Base-by-base conservation (phyloP, 768 basidiomycete species). In the Tylopilus cervinicoccineus region DNA sequence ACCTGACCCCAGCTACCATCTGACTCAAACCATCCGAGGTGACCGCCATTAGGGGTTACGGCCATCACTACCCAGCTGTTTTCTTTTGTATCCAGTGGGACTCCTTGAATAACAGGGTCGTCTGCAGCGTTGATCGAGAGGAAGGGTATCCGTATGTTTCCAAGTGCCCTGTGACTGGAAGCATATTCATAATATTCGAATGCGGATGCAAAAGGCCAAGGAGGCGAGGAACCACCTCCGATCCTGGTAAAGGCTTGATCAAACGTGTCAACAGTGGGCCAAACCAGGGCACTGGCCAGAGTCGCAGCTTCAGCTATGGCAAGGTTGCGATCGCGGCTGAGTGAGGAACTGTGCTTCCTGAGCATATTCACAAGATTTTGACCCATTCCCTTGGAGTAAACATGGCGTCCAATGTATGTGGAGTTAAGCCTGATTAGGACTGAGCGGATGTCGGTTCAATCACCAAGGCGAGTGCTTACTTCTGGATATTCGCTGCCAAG, bases 301-400 rank as follows among this genome's bases (percentile, higher is more conserved):
- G 70, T 61, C 11, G 80, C 66, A 10, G 77, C 75, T 54, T 78
- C 69, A 26, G 79, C 69, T 26, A 83, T 72, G 46, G 66, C 59
- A 38, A 78, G 77, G 22, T 78, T 72, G 33, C 81, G 73, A 58
- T 80, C 75, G 48, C 72, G 59, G 22, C 71, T 64, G n/a, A 88
- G 65, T 1, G 71, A 49, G 19, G 72, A 60, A 13, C 69, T 55
- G 53, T 90, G 81, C 41, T 73, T 72, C 57, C 69, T 73, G 48
- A 87, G 60, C 37, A 87, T 67, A 31, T 73, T 78, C 39, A 75
- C 68, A 16, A 93, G 72, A 62, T 93, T 94, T 52, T 71, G 72
- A 5, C 81, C 89, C 86, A 94, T 85, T 34, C 79, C 86, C 62
- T 75, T 82, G 12, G 87, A 86, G 61, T 93, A 93, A 38, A 91